Evolutionary conservation across 176 grass and related monocot species (phyloP), one percentile per base, ranked within the genome.

Genomic region (Saccharum officinarum): DNA sequence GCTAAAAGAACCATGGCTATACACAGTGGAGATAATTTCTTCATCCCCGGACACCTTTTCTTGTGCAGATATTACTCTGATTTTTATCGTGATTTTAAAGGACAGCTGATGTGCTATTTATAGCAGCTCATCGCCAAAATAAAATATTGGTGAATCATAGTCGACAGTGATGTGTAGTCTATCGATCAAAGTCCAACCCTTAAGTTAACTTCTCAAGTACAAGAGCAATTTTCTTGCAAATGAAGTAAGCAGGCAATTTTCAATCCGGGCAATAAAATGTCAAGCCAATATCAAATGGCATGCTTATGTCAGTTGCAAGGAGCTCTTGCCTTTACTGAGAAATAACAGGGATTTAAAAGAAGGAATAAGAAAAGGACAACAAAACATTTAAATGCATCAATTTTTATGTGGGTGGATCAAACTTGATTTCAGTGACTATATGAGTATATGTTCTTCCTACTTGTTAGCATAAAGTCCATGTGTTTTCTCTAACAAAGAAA

Each of bases 121-220:
- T 28, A 82, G 47, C 47, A 38, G 38, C 65, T 63, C 37, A n/a
- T 31, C 52, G 42, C 45, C 6, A 39, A 76, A 69, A 69, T 76
- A 63, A 86, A 12, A 16, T 50, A 1, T 14, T 70, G 62, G 39
- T 70, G 26, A 49, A 61, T 30, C n/a, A 25, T 76, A n/a, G n/a
- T n/a, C n/a, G n/a, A n/a, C n/a, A 47, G 81, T 70, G 72, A 77
- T 77, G 63, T 82, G 38, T 70, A 59, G 12, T 28, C 28, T 72
- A 87, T 59, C 45, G 4, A 69, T 76, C 60, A 82, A 82, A 87
- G 61, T 81, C 38, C 14, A 69, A 76, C 20, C 20, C 22, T 45
- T 59, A 0, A 26, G 20, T 72, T 79, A 30, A 80, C 84, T 73
- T 73, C 22, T 52, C 40, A 59, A 76, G 20, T 82, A 39, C 22